Conservation (phyloP, 768 basidiomycete genomes). For the Coprinopsis sp. region DNA sequence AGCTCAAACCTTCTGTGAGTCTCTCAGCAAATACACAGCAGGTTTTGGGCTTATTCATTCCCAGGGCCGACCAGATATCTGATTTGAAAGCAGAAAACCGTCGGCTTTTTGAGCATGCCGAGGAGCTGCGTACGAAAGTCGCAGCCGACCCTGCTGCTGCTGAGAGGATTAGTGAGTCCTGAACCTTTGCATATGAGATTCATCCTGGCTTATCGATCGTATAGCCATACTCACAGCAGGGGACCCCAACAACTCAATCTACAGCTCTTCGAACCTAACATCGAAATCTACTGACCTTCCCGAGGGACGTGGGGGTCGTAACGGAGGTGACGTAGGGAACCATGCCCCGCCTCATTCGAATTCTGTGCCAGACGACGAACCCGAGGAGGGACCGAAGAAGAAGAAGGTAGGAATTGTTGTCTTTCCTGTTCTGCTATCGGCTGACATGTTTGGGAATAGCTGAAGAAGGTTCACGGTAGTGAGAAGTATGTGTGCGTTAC, state of each 20-base stretch:
- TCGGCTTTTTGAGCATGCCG: slow-evolving; percentile 59
- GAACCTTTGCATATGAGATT: no score
- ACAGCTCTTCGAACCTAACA: slow-evolving; percentile 29
- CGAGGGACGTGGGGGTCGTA: no score
- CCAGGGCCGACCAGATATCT: slow-evolving; percentile 61
- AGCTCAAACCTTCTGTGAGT: not conserved
- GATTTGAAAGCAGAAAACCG: slow-evolving; percentile 90
- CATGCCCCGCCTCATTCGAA: slow-evolving; percentile 4
- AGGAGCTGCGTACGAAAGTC: slow-evolving; percentile 30
- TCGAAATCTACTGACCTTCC: slow-evolving; percentile 1
- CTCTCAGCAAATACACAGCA: no score
- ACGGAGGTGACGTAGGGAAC: not conserved
- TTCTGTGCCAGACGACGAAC: slow-evolving; percentile 35
- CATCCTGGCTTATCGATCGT: no score
- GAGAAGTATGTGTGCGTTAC: slow-evolving; percentile 87
- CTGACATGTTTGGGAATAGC: slow-evolving; percentile 19
- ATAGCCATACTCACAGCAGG: not conserved
- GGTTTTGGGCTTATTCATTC: no score
- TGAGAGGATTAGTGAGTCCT: no score
- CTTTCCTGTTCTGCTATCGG: not conserved
- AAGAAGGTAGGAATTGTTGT: slow-evolving; percentile 49
- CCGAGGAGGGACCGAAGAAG: slow-evolving; percentile 51
- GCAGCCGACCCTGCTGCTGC: slow-evolving; percentile 11
- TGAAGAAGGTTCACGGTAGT: slow-evolving; percentile 42
- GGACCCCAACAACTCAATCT: slow-evolving; percentile 22